Evolutionary conservation across 2,329 filamentous ascomycete genomes (phyloP).

Genomic region (Xylaria sp.): DNA sequence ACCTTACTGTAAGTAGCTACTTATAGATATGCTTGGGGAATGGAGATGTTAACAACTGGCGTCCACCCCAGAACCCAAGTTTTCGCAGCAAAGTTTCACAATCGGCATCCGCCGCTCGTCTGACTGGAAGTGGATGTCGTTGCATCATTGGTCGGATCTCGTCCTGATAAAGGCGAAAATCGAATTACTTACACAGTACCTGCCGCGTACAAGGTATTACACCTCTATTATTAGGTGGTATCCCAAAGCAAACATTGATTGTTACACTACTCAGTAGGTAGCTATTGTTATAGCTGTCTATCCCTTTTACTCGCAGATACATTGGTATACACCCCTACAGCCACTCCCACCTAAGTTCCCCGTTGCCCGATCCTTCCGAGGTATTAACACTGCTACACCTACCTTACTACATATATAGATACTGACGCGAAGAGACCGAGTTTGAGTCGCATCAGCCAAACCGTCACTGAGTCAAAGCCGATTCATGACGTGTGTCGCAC

Average conservation of each 20-base stretch:
- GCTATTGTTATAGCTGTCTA: neutral
- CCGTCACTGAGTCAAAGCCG: neutral
- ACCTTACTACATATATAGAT: too few species aligned
- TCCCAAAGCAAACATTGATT: conserved; percentile 2
- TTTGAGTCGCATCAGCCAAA: conserved; percentile 1
- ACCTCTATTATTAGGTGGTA: conserved; percentile 3
- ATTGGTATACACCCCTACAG: too few species aligned
- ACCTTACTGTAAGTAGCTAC: too few species aligned
- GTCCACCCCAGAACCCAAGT: conserved; percentile 11
- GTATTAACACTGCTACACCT: neutral
- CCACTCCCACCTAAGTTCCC: neutral
- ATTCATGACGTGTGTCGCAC: neutral
- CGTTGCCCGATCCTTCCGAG: conserved; percentile 7
- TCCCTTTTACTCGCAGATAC: conserved; percentile 2
- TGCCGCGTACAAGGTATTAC: neutral
- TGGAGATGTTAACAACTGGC: conserved; percentile 6
- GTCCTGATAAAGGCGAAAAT: neutral
- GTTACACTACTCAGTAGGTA: neutral
- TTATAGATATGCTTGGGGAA: neutral
- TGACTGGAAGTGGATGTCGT: neutral
- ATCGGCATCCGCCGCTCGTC: neutral
- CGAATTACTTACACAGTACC: neutral
- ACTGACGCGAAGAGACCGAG: neutral
- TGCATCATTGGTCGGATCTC: conserved; percentile 13
- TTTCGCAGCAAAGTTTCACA: too few species aligned